These are phyloP conservation scores for Fusarium setosum DNA, from an alignment of 2,329 filamentous ascomycete species.

Conservation along the genomic window DNA sequence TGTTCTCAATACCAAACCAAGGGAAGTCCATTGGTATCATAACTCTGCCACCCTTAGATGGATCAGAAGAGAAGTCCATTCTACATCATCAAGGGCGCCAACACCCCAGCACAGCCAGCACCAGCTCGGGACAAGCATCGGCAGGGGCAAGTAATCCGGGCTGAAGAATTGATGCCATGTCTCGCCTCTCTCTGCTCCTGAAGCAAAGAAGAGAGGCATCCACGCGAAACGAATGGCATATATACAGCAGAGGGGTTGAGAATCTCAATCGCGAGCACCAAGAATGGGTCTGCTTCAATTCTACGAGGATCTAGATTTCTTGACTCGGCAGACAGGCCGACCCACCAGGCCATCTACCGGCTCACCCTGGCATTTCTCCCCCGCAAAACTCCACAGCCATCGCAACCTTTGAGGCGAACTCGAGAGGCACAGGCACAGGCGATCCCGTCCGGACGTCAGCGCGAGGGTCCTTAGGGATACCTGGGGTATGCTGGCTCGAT, in stretches of 20 bases:
- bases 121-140: neutral
- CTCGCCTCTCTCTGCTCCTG: too few relatives aligned
- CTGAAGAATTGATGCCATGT: too few relatives aligned
- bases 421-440: slow-evolving; percentile 1
- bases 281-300: neutral
- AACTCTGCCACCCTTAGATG: too few relatives aligned
- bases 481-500: neutral
- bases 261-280: too few relatives aligned
- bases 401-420: neutral
- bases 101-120: neutral
- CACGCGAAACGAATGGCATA: too few relatives aligned
- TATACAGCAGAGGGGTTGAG: too few relatives aligned
- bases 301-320: neutral
- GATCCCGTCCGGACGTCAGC: neutral
- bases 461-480: neutral
- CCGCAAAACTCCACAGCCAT: slow-evolving; percentile 10
- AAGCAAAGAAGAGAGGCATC: too few relatives aligned
- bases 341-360: slow-evolving; percentile 25
- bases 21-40: too few relatives aligned
- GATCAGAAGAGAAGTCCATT: too few relatives aligned
- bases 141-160: too few relatives aligned
- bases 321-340: slow-evolving; percentile 11
- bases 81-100: neutral
- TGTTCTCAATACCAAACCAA: too few relatives aligned
- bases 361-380: slow-evolving; percentile 11